Evolutionary conservation across 176 grass and related monocot genomes (phyloP).

Genomic region (Zoysia japonica): DNA sequence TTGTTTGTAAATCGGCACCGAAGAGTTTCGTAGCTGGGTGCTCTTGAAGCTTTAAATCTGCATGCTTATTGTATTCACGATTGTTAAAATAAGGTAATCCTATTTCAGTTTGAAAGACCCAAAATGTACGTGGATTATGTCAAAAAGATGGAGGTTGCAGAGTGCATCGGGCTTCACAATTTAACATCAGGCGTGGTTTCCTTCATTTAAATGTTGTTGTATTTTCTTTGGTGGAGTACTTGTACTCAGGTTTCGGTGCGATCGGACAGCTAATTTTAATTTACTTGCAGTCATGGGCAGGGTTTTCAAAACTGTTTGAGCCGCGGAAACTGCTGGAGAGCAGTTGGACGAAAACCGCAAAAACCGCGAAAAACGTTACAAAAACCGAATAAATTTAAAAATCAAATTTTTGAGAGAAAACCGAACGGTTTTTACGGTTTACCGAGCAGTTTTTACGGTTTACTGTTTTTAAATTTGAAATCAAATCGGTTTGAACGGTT

Average conservation of each 20-base stretch:
- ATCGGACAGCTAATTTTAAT: neutral
- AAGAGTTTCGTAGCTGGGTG: neutral
- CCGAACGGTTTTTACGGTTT: no score
- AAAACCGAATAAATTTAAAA: no score
- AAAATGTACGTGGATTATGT: conserved; percentile 1
- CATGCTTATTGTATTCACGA: no score
- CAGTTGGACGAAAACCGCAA: no score
- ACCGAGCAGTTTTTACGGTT: no score
- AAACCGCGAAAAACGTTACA: no score
- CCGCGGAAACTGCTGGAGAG: no score
- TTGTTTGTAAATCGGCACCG: neutral
- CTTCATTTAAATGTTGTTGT: neutral
- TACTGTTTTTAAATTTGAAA: no score
- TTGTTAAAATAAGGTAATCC: no score
- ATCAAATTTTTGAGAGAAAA: no score
- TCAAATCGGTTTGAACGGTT: no score
- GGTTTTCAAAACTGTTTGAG: no score
- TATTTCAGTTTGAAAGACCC: neutral
- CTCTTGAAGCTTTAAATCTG: neutral
- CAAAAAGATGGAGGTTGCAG: conserved; percentile 7
- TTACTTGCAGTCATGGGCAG: neutral
- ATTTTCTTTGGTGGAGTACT: neutral
- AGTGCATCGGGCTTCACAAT: neutral
- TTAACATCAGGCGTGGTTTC: neutral
- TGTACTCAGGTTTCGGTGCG: neutral